These are phyloP conservation scores for Dalbergia cochinchinensis DNA, from an alignment of 306 rosid species.

Conservation along the genomic window DNA sequence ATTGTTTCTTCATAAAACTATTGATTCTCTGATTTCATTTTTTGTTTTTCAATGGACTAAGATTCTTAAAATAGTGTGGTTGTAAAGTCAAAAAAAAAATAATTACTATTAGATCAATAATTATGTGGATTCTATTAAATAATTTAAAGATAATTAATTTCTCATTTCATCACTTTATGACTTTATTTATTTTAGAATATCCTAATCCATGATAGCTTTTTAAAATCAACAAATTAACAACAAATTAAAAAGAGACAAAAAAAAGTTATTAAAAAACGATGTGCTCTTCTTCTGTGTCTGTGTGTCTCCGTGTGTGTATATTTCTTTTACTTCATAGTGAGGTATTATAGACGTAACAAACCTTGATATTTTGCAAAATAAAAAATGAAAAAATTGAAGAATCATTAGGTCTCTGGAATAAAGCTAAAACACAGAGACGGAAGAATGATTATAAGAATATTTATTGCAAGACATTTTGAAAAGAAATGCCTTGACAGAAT, in stretches of 20 bases:
- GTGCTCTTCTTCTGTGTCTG: too few species aligned
- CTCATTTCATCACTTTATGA: too few species aligned
- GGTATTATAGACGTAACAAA: neutral
- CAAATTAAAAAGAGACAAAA: too few species aligned
- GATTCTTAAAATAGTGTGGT: neutral
- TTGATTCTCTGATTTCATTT: neutral
- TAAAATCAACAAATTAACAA: too few species aligned
- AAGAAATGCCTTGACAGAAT: neutral
- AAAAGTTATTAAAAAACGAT: too few species aligned
- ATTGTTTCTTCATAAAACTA: neutral
- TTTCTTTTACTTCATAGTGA: neutral
- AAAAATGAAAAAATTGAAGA: neutral
- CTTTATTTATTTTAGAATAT: too few species aligned
- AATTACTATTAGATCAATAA: too few species aligned
- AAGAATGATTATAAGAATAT: neutral
- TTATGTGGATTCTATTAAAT: too few species aligned
- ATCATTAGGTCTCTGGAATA: slow-evolving; percentile 28
- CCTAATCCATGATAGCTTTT: too few species aligned
- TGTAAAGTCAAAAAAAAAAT: too few species aligned
- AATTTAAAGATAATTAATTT: too few species aligned
- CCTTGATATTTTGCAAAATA: neutral
- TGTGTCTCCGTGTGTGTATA: too few species aligned
- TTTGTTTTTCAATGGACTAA: neutral
- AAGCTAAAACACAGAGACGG: neutral
- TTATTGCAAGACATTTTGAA: neutral